Evolutionary conservation across 1,284 basidiomycete species (phyloP).

Genomic region (Papiliotrema fonsecae): DNA sequence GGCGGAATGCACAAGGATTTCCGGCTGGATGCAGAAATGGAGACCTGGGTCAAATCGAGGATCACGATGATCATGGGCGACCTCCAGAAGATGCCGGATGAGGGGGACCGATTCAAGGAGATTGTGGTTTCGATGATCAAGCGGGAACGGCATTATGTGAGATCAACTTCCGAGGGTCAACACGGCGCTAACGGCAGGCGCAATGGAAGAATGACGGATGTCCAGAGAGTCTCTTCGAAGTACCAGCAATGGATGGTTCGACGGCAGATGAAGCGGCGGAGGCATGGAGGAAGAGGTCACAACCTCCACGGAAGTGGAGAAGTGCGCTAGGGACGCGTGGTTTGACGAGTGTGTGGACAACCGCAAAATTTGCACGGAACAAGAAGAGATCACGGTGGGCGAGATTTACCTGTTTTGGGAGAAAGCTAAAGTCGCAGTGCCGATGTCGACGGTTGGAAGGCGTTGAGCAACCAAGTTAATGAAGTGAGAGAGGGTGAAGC

Average conservation of each 20-base stretch:
- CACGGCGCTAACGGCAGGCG: constrained; percentile 19
- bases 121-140: constrained; percentile 36
- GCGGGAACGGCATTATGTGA: constrained; percentile 37
- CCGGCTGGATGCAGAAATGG: constrained; percentile 30
- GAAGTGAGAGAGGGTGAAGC: constrained; percentile 33
- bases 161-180: constrained; percentile 3
- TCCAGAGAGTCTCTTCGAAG: constrained; percentile 36
- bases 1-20: constrained; percentile 44
- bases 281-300: constrained; percentile 23
- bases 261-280: constrained; percentile 18
- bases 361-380: too few relatives aligned
- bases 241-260: constrained; percentile 20
- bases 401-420: background rate
- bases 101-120: constrained; percentile 33
- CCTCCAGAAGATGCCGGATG: constrained; percentile 29
- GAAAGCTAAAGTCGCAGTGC: background rate
- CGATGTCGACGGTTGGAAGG: constrained; percentile 20
- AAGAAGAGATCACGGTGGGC: too few relatives aligned
- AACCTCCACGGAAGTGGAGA: constrained; percentile 21
- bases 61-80: constrained; percentile 30
- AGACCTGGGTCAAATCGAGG: constrained; percentile 31
- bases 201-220: constrained; percentile 45
- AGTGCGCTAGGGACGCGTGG: constrained; percentile 37
- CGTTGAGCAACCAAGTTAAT: constrained; percentile 11
- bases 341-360: constrained; percentile 28